These are phyloP conservation scores for Suillus sp. DNA, from an alignment of 768 basidiomycete species.

Conservation along the genomic window DNA sequence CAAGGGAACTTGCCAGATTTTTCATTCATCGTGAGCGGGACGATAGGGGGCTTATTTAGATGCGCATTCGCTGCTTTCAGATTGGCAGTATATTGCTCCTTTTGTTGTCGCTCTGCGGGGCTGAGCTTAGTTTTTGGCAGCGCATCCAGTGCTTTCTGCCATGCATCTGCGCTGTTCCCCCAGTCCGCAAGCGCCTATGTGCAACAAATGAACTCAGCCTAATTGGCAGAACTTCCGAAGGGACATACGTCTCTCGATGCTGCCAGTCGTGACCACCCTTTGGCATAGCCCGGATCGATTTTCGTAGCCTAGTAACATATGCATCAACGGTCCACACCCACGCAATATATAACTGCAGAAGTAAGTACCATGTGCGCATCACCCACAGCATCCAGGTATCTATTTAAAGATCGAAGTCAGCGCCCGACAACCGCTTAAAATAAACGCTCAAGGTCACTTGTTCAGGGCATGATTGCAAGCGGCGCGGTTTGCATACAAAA, in stretches of 20 bases:
- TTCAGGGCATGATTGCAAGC: conserved; percentile 41
- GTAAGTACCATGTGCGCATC: conserved; percentile 9
- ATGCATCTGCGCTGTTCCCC: conserved; percentile 14
- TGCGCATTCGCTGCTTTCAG: conserved; percentile 28
- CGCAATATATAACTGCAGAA: no score
- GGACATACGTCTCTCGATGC: conserved; percentile 32
- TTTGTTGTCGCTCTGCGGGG: conserved; percentile 36
- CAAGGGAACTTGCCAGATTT: conserved; percentile 10
- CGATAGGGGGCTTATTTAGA: conserved; percentile 1
- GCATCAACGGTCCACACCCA: neutral
- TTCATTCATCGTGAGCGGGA: neutral
- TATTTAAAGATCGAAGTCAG: neutral
- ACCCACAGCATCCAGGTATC: conserved; percentile 11
- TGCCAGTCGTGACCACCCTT: conserved; percentile 45
- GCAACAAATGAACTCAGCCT: neutral
- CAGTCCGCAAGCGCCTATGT: conserved; percentile 18
- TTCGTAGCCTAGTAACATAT: conserved; percentile 37
- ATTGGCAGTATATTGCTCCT: conserved; percentile 36
- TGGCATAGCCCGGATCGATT: conserved; percentile 42
- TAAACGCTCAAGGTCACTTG: conserved; percentile 25
- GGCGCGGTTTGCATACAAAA: conserved; percentile 48
- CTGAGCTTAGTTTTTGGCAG: conserved; percentile 33
- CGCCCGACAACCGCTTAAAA: neutral
- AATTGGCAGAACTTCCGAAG: neutral
- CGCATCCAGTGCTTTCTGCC: conserved; percentile 34